phyloP scores from a whole-genome alignment of 2,329 filamentous ascomycete genomes.

The Epichloe festucae region DNA sequence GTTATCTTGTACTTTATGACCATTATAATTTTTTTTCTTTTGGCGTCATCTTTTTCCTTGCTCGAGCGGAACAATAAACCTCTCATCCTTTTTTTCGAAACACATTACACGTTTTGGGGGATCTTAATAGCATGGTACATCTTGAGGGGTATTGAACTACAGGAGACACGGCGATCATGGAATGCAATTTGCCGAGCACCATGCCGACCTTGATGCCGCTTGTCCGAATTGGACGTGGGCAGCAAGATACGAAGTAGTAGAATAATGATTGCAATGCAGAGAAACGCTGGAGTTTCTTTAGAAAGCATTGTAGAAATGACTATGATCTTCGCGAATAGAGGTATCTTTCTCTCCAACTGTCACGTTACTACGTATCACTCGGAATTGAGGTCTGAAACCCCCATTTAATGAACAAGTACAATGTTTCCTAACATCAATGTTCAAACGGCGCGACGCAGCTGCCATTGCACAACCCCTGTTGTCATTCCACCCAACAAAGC shows the following conservation, averaged over 20 bases:
- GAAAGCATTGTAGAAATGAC: neutral
- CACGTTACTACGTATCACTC: constrained; percentile 5
- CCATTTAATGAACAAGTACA: neutral
- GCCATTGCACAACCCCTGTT: no score
- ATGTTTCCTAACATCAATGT: no score
- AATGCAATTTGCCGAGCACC: neutral
- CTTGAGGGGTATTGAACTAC: no score
- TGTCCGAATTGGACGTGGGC: neutral
- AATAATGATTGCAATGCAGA: constrained; percentile 4
- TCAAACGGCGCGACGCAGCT: no score
- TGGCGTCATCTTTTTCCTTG: no score
- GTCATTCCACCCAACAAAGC: no score
- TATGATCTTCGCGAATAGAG: constrained; percentile 3
- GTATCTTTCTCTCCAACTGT: constrained; percentile 3
- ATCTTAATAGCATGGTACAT: neutral
- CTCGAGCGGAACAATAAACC: no score
- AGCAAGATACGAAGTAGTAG: constrained; percentile 1
- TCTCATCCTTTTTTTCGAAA: no score
- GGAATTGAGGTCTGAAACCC: constrained; percentile 3
- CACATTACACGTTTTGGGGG: no score
- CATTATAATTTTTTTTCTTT: no score
- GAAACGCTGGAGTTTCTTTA: neutral
- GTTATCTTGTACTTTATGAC: no score
- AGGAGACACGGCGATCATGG: neutral
- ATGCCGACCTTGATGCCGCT: no score